phyloP scores from a whole-genome alignment of 345 rosid genomes.

The Brassica juncea region DNA sequence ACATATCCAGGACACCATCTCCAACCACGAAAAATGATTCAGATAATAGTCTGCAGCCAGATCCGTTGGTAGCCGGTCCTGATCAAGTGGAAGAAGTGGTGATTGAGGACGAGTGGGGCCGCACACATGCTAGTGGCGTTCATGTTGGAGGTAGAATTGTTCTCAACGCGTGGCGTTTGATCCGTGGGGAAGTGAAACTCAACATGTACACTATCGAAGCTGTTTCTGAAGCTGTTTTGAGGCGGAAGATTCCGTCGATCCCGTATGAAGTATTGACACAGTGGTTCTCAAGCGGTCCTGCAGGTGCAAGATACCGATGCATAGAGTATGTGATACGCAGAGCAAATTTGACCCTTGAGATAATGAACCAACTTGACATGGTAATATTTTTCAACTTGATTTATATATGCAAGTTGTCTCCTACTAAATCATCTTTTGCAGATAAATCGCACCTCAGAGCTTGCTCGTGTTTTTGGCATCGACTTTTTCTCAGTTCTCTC shows the following conservation, averaged over 20 bases:
- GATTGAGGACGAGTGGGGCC: conserved; percentile 2
- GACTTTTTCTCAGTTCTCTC: conserved; percentile 98
- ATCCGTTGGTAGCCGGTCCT: conserved; percentile 50
- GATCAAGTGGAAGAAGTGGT: conserved; percentile 48
- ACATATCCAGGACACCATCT: conserved; percentile 71
- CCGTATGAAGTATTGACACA: conserved; percentile 60
- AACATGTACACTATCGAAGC: conserved; percentile 81
- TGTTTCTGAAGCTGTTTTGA: conserved; percentile 79
- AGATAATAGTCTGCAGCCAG: conserved; percentile 40
- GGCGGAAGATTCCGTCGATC: conserved; percentile 75
- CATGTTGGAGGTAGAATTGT: conserved; percentile 96
- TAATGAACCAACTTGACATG: conserved; percentile 87
- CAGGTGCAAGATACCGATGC: conserved; percentile 78
- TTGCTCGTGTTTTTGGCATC: conserved; percentile 95
- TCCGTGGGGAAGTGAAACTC: conserved; percentile 87
- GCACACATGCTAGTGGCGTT: conserved; percentile 42
- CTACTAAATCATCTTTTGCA: conserved; percentile 44
- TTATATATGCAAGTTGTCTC: conserved; percentile 6
- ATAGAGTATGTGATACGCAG: conserved; percentile 69
- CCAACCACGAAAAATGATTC: conserved; percentile 44
- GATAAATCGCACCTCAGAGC: conserved; percentile 97
- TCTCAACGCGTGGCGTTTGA: conserved; percentile 85
- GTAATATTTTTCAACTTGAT: conserved; percentile 43
- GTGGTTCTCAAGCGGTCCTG: conserved; percentile 84
- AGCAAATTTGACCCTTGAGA: conserved; percentile 78